phyloP scores from a whole-genome alignment of 768 basidiomycete species.

The Lenzites betulinus region DNA sequence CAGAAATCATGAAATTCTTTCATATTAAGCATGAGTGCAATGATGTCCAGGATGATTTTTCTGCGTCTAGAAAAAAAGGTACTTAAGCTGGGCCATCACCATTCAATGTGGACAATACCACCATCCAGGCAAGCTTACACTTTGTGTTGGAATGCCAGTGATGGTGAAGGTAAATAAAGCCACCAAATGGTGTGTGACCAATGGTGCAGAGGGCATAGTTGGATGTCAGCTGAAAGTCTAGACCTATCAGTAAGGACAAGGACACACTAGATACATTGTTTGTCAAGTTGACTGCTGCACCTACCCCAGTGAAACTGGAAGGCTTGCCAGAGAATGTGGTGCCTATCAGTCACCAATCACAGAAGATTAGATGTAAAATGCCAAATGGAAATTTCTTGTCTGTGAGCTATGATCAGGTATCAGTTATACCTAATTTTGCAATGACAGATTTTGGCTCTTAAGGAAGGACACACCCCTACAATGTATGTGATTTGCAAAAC shows the following conservation, averaged over 20 bases:
- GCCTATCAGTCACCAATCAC: constrained; percentile 14
- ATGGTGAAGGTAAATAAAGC: constrained; percentile 3
- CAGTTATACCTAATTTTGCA: constrained; percentile 27
- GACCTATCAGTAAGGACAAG: constrained; percentile 3
- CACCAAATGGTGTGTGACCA: background rate
- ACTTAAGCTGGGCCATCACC: background rate
- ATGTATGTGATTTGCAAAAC: constrained; percentile 5
- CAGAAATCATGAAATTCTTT: constrained; percentile 8
- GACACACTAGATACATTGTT: constrained; percentile 22
- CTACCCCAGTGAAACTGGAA: constrained; percentile 17
- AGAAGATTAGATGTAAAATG: constrained; percentile 13
- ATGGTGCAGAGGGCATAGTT: constrained; percentile 28
- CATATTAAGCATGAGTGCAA: constrained; percentile 11
- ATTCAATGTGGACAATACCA: background rate
- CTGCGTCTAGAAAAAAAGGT: background rate
- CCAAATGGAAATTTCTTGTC: constrained; percentile 14
- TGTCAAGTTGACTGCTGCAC: constrained; percentile 19
- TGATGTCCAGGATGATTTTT: constrained; percentile 11
- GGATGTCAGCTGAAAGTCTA: constrained; percentile 19
- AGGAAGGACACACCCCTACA: constrained; percentile 23
- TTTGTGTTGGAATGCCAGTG: no score
- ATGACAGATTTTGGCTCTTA: constrained; percentile 32
- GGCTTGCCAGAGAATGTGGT: constrained; percentile 28
- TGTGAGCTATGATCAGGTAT: constrained; percentile 20
- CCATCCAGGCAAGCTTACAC: no score